These are phyloP conservation scores for Centaurea solstitialis DNA, from an alignment of 129 eudicot genomes.

Conservation along the genomic window DNA sequence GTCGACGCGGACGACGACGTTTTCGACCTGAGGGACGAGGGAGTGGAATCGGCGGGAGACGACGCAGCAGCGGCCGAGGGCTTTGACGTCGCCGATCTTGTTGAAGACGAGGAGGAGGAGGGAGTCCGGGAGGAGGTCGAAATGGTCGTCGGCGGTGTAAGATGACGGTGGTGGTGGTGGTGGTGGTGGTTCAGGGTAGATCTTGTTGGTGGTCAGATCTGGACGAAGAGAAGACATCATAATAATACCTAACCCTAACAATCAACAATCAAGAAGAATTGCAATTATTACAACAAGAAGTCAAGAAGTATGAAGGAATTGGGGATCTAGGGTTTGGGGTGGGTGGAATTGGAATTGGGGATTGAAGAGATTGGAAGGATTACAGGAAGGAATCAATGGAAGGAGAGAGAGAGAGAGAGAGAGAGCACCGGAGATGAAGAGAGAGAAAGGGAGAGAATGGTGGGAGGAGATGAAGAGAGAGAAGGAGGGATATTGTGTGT, in stretches of 20 bases:
- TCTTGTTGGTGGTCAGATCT: slow-evolving; percentile 57
- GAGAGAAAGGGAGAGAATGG: slow-evolving; percentile 13
- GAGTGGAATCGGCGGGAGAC: slow-evolving; percentile 66
- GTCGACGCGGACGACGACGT: slow-evolving; percentile 80
- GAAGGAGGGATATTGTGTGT: background rate
- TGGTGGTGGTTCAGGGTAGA: slow-evolving; percentile 78
- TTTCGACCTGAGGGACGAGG: slow-evolving; percentile 84
- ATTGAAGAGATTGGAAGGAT: no score
- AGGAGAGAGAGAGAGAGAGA: no score
- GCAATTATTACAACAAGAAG: no score
- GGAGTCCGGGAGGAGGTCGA: slow-evolving; percentile 80
- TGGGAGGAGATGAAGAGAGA: slow-evolving; percentile 24
- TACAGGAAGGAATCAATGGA: no score
- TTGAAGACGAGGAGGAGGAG: slow-evolving; percentile 71
- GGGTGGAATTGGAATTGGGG: no score
- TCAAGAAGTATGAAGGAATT: no score
- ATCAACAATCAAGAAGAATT: no score
- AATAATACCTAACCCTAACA: no score
- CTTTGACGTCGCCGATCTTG: slow-evolving; percentile 82
- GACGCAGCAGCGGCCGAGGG: slow-evolving; percentile 77
- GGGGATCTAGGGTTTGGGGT: no score
- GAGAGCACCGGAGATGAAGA: no score
- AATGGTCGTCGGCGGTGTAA: slow-evolving; percentile 43
- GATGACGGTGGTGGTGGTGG: no score
- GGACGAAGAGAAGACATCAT: slow-evolving; percentile 38